A percentile compares a stretch with the other conserved stretches of the same genome.
These are phyloP conservation scores for Talaromyces sp. DNA, from an alignment of 2,329 filamentous ascomycete species.

Conservation along the genomic window DNA sequence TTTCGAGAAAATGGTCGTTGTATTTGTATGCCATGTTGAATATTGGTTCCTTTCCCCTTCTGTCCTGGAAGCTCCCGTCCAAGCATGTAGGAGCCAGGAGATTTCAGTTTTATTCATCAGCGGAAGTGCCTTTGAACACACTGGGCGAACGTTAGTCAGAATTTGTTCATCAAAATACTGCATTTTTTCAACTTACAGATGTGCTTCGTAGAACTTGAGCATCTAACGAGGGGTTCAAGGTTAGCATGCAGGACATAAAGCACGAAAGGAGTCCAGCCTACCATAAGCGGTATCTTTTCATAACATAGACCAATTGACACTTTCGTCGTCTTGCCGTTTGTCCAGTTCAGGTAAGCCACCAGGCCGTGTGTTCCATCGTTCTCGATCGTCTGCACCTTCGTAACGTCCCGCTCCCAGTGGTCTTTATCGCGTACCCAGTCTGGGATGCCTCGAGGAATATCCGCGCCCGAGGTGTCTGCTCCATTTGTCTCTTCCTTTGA, in stretches of 20 bases:
- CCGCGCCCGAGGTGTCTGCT: slow-evolving; percentile 16
- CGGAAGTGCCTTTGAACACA: slow-evolving; percentile 3
- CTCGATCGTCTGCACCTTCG: slow-evolving; percentile 40
- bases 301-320: slow-evolving; percentile 39
- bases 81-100: not conserved
- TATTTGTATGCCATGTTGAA: not conserved
- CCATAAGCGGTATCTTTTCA: slow-evolving; percentile 39
- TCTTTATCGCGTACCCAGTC: slow-evolving; percentile 38
- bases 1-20: slow-evolving; percentile 2
- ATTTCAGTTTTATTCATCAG: not conserved
- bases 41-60: not conserved
- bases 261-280: slow-evolving; percentile 18
- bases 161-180: not conserved
- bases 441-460: slow-evolving; percentile 6
- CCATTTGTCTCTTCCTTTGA: slow-evolving; percentile 19
- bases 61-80: not conserved
- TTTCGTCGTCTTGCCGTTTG: slow-evolving; percentile 41
- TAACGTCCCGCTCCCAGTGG: slow-evolving; percentile 42
- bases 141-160: not conserved
- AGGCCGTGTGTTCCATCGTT: slow-evolving; percentile 23
- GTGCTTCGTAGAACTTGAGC: slow-evolving; percentile 46
- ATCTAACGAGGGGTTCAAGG: slow-evolving; percentile 30
- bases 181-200: slow-evolving; percentile 35
- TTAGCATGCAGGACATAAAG: not conserved
- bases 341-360: slow-evolving; percentile 29